Evolutionary conservation across 306 rosid genomes (phyloP), one percentile per base, ranked within the genome.

Genomic region (Malus fusca): DNA sequence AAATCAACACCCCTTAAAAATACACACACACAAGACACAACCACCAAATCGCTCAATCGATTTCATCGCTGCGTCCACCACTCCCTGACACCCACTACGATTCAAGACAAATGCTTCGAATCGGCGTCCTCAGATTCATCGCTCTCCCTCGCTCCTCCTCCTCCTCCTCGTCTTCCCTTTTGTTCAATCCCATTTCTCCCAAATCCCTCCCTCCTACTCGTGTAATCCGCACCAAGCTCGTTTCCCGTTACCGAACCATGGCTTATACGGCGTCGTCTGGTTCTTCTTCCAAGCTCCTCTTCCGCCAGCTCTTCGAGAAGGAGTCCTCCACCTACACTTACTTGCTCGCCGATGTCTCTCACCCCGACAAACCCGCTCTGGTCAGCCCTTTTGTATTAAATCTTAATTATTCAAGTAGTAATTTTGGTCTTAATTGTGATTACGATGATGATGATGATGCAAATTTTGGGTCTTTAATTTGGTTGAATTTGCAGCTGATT

Each of bases 291-390:
- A 92, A 84, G 67, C 93, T 95, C 68, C 84, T 95, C 83, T 87
- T 95, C 31, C 99, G 97, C 28, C 97, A 95, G 88, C 95, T 95
- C 61, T 95, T 92, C 59, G 97, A 92, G 90, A 92, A 90, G 86
- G 99, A 95, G 15, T 95, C 99, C 2, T 95, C 97, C 37, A 95
- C 97, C 55, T 95, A 88, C 72, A 92, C 99, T 0, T 92, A 92
- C 78, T 87, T 95, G 82, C 97, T 95, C 35, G 97, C 99, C 35
- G 92, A 95, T 75, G 78, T 81, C 19, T 84, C 88, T 8, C 96
- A 92, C 78, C 89, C 96, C 48, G 88, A 84, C 0, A 95, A 87
- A 77, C 96, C 97, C 1, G 97, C 97, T 26, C 82, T 95, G 70
- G 97, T 95, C 60, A 31, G 83, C 52, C 76, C 55, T 63, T 52